A percentile compares a stretch with the other conserved stretches of the same genome.
phyloP scores from a whole-genome alignment of 1,284 basidiomycete genomes.

The Tetrapyrgos nigripes region DNA sequence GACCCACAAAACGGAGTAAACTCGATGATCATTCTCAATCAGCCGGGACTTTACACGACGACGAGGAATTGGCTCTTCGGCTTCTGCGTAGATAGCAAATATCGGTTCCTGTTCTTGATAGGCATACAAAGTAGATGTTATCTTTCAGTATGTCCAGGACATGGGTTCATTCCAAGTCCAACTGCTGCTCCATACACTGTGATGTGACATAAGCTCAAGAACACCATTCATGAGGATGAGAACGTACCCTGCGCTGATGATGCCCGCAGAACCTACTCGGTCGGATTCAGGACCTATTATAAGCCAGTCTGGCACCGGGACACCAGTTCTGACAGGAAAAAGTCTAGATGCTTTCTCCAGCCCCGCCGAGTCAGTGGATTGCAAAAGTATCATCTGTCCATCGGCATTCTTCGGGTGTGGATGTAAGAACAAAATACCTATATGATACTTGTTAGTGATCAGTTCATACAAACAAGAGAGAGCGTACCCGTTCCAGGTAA shows the following conservation, averaged over 20 bases:
- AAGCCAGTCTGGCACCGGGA: slow-evolving; percentile 79
- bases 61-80: slow-evolving; percentile 58
- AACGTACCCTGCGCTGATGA: slow-evolving; percentile 78
- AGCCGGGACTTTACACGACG: slow-evolving; percentile 47
- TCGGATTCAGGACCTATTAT: slow-evolving; percentile 61
- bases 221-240: no score
- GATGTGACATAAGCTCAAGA: no score
- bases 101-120: no score
- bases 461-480: background rate
- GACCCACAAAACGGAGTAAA: slow-evolving; percentile 48
- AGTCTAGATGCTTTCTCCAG: slow-evolving; percentile 71
- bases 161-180: slow-evolving; percentile 63
- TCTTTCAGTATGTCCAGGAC: slow-evolving; percentile 52
- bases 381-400: slow-evolving; percentile 60
- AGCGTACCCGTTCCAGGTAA: slow-evolving; percentile 35
- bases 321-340: slow-evolving; percentile 84
- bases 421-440: slow-evolving; percentile 72
- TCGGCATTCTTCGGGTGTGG: slow-evolving; percentile 59
- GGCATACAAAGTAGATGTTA: no score
- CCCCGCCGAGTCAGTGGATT: slow-evolving; percentile 59
- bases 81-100: slow-evolving; percentile 42
- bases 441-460: background rate
- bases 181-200: slow-evolving; percentile 54
- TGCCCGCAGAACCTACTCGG: slow-evolving; percentile 67
- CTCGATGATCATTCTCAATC: slow-evolving; percentile 12